Evolutionary conservation across 495 filamentous ascomycete genomes (phyloP).

Genomic region (Neurospora sp.): DNA sequence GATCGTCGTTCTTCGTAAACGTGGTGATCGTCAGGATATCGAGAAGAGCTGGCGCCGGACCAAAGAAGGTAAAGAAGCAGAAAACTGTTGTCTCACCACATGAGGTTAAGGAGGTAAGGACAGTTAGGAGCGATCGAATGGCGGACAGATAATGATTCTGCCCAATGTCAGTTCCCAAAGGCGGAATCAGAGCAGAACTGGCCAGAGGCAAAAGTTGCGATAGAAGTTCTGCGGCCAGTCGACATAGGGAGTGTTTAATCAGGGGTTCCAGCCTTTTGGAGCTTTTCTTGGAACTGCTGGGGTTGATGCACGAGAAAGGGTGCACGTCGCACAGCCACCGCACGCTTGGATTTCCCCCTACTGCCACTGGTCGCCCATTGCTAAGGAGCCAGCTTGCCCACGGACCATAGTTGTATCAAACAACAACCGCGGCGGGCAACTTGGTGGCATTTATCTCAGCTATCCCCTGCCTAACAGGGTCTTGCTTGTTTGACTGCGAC

Average conservation of each 20-base stretch:
- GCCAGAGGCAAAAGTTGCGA: constrained; percentile 1
- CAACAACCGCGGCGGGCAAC: not conserved
- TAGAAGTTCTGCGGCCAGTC: not conserved
- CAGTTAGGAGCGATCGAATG: not conserved
- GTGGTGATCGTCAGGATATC: not conserved
- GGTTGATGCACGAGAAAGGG: constrained; percentile 18
- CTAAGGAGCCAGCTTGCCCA: not conserved
- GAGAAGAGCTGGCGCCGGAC: not conserved
- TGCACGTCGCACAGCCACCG: constrained; percentile 13
- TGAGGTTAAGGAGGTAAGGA: not conserved
- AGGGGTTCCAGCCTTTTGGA: not conserved
- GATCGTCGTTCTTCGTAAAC: not conserved
- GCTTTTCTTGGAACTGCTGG: constrained; percentile 7
- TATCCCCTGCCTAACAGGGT: not conserved
- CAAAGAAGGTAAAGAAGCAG: not conserved
- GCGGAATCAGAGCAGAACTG: constrained; percentile 4
- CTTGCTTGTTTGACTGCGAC: not conserved
- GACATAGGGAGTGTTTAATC: not conserved
- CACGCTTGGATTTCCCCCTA: not conserved
- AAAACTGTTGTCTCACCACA: not conserved
- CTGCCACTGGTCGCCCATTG: not conserved
- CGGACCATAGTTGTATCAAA: not conserved
- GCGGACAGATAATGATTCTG: not conserved
- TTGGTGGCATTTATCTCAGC: not conserved
- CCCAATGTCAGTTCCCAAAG: not conserved